Conservation (phyloP, 352 stramenopile species). For the Globisporangium nodosum region DNA sequence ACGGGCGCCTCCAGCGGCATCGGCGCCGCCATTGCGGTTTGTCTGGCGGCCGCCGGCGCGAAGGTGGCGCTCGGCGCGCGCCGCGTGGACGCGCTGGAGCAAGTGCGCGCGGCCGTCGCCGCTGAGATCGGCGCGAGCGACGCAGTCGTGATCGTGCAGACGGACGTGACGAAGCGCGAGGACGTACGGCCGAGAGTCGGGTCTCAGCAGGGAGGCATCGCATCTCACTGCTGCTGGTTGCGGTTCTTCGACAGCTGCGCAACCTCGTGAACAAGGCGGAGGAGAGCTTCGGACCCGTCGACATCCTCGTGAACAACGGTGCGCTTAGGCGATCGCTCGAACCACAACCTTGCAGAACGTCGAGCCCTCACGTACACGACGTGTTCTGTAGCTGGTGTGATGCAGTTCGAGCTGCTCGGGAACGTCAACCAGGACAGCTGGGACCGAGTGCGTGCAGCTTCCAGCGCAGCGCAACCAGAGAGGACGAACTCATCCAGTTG, state of each 20-base stretch:
- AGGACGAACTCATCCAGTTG: neutral
- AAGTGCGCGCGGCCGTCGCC: constrained; percentile 30
- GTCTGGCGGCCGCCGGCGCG: constrained; percentile 64
- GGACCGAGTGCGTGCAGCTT: constrained; percentile 33
- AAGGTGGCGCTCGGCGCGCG: constrained; percentile 82
- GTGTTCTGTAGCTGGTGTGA: constrained; percentile 71
- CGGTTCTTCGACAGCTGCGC: constrained; percentile 24
- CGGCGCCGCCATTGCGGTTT: constrained; percentile 68
- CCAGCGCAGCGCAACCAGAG: neutral
- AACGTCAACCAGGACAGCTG: constrained; percentile 90
- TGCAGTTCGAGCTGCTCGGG: constrained; percentile 90
- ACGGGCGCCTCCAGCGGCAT: constrained; percentile 88
- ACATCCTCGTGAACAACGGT: constrained; percentile 90
- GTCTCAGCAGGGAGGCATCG: too few species aligned
- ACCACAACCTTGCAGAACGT: neutral
- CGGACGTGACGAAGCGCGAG: constrained; percentile 68
- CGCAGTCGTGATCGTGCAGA: constrained; percentile 35
- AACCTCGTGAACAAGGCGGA: constrained; percentile 53
- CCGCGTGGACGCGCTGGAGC: constrained; percentile 52
- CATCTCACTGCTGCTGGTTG: neutral
- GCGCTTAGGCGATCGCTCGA: neutral
- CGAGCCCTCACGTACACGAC: too few species aligned
- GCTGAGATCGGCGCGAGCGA: constrained; percentile 18
- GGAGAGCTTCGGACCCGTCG: constrained; percentile 56
- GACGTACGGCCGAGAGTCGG: constrained; percentile 18